Percentiles rank a stretch among this genome's conserved stretches.
These are phyloP conservation scores for Phytophthora hybrid DNA, from an alignment of 352 stramenopile species.

Conservation along the genomic window DNA sequence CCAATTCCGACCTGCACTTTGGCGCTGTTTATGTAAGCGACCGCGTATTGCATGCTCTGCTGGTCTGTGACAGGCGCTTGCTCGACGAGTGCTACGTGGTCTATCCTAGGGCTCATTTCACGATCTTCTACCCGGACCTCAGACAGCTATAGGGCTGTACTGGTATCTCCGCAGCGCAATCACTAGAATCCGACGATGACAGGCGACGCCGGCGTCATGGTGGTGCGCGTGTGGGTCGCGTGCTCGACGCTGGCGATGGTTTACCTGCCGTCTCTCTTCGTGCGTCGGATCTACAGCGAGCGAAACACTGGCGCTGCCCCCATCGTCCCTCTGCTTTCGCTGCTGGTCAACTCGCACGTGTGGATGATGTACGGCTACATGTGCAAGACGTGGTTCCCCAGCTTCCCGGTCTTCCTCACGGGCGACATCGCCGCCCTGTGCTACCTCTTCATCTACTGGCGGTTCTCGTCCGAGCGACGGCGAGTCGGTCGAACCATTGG, in stretches of 20 bases:
- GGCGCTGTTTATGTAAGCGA: constrained; percentile 16
- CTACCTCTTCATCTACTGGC: constrained; percentile 35
- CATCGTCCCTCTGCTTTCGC: constrained; percentile 12
- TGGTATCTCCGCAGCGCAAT: not conserved
- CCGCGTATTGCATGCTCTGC: constrained; percentile 10
- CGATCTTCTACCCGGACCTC: not conserved
- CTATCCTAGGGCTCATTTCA: constrained; percentile 5
- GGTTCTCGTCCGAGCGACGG: constrained; percentile 17
- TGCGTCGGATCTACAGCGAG: constrained; percentile 19
- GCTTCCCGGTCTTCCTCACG: constrained; percentile 36
- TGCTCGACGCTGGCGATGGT: constrained; percentile 20
- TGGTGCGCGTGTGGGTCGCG: constrained; percentile 20
- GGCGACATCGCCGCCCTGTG: constrained; percentile 24
- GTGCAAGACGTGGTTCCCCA: constrained; percentile 34
- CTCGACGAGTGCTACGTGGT: constrained; percentile 16
- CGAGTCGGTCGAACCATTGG: constrained; percentile 6
- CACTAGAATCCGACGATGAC: constrained; percentile 1
- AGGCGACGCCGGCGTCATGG: constrained; percentile 7
- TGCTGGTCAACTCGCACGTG: constrained; percentile 27
- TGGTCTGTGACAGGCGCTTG: constrained; percentile 1
- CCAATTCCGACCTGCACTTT: not conserved
- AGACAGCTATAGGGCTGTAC: no score
- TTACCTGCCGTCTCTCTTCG: constrained; percentile 25
- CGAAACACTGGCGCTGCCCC: constrained; percentile 5
- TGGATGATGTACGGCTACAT: constrained; percentile 28